Evolutionary conservation across 768 basidiomycete genomes (phyloP), one percentile per base, ranked within the genome.

Genomic region (Mycena indigotica): DNA sequence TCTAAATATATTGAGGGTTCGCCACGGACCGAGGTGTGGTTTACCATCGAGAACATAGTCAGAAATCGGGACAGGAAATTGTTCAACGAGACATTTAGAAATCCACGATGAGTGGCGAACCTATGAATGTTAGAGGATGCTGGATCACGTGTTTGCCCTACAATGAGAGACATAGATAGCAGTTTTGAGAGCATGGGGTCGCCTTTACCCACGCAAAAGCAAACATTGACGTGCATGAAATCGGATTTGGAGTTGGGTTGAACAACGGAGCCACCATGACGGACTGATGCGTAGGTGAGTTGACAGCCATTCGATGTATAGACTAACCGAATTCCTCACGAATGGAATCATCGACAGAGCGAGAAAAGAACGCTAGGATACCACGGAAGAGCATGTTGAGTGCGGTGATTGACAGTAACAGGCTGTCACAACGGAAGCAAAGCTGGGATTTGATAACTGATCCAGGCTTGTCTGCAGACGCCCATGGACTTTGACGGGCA

Each of bases 41-140:
- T 38, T 38, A 57, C 62, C 62, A 30, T 63, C 62, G n/a, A 63
- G 58, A 4, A 60, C 25, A 48, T 59, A 63, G 23, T 53, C 56
- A 16, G 62, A 53, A 28, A 63, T 58, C 5, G 62, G 62, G 40
- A 59, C 52, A 1, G 25, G 28, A 23, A 63, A 60, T 23, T 44
- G 48, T n/a, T 59, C 58, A 6, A 44, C 53, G n/a, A 60, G 48
- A 8, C 58, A 63, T 41, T 60, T 63, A 21, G 57, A 53, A 35
- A 63, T 60, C 62, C 62, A 63, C 5, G 28, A 30, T 13, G 62
- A 52, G 41, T 63, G 58, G 52, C 58, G 62, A 48, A 60, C 61
- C 61, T 63, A 25, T 19, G 0, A 55, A 39, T 15, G n/a, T n/a
- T n/a, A n/a, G n/a, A n/a, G n/a, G n/a, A n/a, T n/a, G n/a, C n/a